phyloP scores from a whole-genome alignment of 371 early-diverging fungal genomes.

The Paramicrosporidium saccamoebae region DNA sequence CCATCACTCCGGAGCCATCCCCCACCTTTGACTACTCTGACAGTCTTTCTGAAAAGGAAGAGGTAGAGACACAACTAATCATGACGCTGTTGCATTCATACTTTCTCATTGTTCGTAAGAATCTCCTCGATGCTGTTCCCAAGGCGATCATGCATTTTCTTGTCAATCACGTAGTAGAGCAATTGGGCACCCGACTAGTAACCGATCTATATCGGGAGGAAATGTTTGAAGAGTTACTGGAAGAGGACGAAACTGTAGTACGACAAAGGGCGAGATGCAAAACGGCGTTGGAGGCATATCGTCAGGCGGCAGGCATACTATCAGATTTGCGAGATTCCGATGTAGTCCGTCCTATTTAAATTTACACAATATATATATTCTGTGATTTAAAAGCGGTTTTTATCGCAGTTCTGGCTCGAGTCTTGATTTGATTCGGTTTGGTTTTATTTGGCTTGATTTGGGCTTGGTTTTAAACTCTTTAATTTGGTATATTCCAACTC shows the following conservation, averaged over 20 bases:
- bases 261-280: constrained; percentile 38
- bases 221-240: constrained; percentile 24
- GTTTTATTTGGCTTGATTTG: too few species aligned
- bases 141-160: constrained; percentile 66
- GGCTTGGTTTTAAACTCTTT: too few species aligned
- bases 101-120: constrained; percentile 45
- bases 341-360: too few species aligned
- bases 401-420: too few species aligned
- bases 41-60: constrained; percentile 33
- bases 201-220: constrained; percentile 39
- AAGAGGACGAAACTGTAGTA: constrained; percentile 32
- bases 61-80: constrained; percentile 42
- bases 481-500: too few species aligned
- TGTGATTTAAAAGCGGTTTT: too few species aligned
- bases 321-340: too few species aligned
- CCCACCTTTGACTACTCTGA: too few species aligned
- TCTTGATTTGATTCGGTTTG: too few species aligned
- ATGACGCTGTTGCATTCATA: constrained; percentile 41
- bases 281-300: constrained; percentile 34
- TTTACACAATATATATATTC: too few species aligned
- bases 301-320: too few species aligned
- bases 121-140: constrained; percentile 57
- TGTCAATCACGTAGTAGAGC: constrained; percentile 31
- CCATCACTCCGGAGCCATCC: too few species aligned
- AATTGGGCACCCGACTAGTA: constrained; percentile 46